Conservation (phyloP, 345 rosid species). For the Erucastrum elatum region DNA sequence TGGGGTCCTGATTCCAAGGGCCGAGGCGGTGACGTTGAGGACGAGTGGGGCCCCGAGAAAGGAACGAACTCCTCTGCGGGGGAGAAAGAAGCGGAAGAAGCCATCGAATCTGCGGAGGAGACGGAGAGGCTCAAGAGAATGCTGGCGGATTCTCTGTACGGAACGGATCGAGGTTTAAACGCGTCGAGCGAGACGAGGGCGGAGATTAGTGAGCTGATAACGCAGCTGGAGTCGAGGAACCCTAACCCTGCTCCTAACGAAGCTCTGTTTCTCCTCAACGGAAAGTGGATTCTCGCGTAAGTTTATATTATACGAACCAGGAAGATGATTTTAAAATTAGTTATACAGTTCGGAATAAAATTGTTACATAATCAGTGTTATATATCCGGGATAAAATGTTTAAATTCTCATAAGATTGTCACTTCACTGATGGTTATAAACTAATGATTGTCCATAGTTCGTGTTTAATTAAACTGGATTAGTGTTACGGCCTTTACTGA, state of each 20-base stretch:
- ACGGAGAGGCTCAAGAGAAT: constrained; percentile 57
- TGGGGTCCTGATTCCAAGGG: constrained; percentile 39
- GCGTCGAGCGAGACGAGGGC: constrained; percentile 84
- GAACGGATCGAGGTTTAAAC: constrained; percentile 71
- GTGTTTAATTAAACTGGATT: too few species aligned
- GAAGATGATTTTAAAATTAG: too few species aligned
- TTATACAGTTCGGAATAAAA: too few species aligned
- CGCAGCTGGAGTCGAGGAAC: constrained; percentile 79
- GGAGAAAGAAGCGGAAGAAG: constrained; percentile 40
- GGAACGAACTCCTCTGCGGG: constrained; percentile 43
- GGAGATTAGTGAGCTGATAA: constrained; percentile 83
- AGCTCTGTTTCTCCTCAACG: constrained; percentile 73
- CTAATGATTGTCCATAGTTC: too few species aligned
- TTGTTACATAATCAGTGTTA: too few species aligned
- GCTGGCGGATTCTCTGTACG: constrained; percentile 64
- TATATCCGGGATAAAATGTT: too few species aligned
- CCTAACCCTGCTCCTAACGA: constrained; percentile 85
- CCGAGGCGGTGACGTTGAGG: not conserved
- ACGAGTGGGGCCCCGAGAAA: constrained; percentile 7
- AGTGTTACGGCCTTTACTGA: too few species aligned
- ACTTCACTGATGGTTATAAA: too few species aligned
- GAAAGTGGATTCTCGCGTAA: constrained; percentile 95
- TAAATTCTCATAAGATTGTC: too few species aligned
- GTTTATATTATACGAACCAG: constrained; percentile 15
- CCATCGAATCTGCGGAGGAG: constrained; percentile 48